These are phyloP conservation scores for Saccharomycopsis oosterbeekiorum DNA, from an alignment of 805 yeast species.

Conservation along the genomic window DNA sequence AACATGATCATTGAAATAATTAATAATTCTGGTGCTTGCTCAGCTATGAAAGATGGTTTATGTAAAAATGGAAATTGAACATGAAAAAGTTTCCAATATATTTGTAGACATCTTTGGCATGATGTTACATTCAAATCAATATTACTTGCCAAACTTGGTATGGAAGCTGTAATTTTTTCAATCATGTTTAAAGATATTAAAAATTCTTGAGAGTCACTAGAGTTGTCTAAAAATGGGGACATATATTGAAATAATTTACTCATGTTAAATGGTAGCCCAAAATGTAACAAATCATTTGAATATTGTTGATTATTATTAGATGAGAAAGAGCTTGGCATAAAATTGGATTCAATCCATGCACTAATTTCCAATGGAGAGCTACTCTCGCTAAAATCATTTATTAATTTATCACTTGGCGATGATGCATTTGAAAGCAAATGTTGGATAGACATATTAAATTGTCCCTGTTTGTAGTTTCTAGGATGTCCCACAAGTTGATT, in stretches of 20 bases:
- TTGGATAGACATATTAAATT: background rate
- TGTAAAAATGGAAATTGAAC: constrained; percentile 43
- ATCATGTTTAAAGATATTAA: constrained; percentile 1
- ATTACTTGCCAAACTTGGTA: constrained; percentile 5
- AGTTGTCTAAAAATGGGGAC: background rate
- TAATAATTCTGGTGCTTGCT: constrained; percentile 40
- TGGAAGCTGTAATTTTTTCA: background rate
- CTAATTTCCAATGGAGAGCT: constrained; percentile 7
- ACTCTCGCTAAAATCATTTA: background rate
- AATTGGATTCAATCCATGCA: constrained; percentile 13
- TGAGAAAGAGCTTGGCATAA: background rate
- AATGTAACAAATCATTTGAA: background rate
- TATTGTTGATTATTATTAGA: background rate
- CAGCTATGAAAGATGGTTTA: constrained; percentile 39
- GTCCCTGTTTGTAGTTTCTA: background rate
- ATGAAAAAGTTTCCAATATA: constrained; percentile 48
- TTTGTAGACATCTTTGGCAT: constrained; percentile 22
- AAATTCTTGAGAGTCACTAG: constrained; percentile 3
- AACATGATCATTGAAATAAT: constrained; percentile 46
- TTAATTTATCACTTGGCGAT: background rate
- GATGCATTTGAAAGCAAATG: background rate
- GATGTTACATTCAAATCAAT: constrained; percentile 4
- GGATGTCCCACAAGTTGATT: background rate
- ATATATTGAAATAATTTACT: constrained; percentile 9
- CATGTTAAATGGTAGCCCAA: constrained; percentile 7